Conservation (phyloP, 495 filamentous ascomycete genomes). For the Neurospora sp. region DNA sequence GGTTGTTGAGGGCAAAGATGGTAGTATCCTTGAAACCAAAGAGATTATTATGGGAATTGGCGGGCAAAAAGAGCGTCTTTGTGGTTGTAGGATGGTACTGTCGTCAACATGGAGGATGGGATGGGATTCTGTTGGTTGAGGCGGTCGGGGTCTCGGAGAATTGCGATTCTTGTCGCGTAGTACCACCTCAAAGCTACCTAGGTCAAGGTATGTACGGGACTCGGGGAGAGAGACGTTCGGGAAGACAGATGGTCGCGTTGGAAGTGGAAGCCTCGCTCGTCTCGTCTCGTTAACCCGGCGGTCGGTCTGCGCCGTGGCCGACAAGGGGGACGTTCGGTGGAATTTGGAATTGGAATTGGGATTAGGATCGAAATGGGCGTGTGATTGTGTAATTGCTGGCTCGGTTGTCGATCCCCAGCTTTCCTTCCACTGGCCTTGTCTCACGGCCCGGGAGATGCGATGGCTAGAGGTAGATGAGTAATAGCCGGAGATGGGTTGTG, state of each 20-base stretch:
- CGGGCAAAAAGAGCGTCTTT: neutral
- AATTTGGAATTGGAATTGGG: neutral
- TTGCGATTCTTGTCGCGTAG: neutral
- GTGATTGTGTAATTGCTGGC: neutral
- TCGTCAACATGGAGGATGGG: neutral
- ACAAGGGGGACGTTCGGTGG: neutral
- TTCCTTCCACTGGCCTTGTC: neutral
- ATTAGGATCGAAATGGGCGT: neutral
- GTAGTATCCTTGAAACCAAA: neutral
- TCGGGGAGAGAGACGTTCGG: neutral
- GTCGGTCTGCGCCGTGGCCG: neutral
- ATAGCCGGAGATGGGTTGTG: neutral
- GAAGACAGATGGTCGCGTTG: neutral
- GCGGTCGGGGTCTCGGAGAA: neutral
- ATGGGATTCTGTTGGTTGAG: neutral
- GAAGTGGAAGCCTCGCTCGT: neutral
- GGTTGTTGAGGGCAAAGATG: neutral
- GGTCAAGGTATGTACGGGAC: neutral
- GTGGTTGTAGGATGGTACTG: neutral
- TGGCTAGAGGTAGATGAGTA: neutral
- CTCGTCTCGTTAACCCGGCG: neutral
- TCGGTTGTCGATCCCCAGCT: neutral
- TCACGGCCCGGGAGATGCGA: neutral
- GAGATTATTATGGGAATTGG: neutral
- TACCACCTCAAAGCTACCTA: neutral